Evolutionary conservation across 2,329 filamentous ascomycete genomes (phyloP), one percentile per base, ranked within the genome.

Genomic region (Aphanocladium album): DNA sequence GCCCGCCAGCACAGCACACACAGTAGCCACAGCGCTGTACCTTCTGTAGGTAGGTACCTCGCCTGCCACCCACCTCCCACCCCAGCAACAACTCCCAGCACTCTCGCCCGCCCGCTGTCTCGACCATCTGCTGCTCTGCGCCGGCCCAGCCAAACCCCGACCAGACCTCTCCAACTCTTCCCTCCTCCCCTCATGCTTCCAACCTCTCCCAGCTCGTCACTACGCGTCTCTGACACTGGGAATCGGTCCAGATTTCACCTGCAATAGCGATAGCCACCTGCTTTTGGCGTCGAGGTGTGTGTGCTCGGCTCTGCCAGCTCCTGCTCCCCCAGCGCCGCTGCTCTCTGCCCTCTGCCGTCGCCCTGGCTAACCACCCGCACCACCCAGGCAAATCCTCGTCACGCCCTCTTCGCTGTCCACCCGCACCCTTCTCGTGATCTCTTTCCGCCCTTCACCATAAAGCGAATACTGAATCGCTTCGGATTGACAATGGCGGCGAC

Each of bases 401-500:
- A 81, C 81, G 78, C 76, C 77, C 61, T 76, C 77, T 64, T 75
- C 76, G 67, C 73, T 76, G 64, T 76, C 77, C 62, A 77, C 74
- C 63, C 74, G 76, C 60, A 73, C 78, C 55, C 70, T 71, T 62
- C 75, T 76, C 64, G 73, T 78, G 62, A 43, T 17, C 33, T 49
- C 30, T 54, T 25, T 45, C 45, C 54, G 57, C 43, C 49, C 39
- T 47, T 37, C 56, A 50, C 59, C 45, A 50, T 37, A 47, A 21
- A 58, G 30, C 56, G 41, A 47, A 43, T 46, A 57, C 37, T 47
- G 25, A 47, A 39, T 47, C 52, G 37, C 19, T 43, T 52, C 19
- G 41, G 17, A 65, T 66, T 57, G 53, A 61, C 46, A 57, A 86
- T 86, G 82, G 80, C 82, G 68, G 79, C 81, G 66, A 79, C 79